Conservation (phyloP, 2,329 filamentous ascomycete genomes). For the Fusarium begoniae region DNA sequence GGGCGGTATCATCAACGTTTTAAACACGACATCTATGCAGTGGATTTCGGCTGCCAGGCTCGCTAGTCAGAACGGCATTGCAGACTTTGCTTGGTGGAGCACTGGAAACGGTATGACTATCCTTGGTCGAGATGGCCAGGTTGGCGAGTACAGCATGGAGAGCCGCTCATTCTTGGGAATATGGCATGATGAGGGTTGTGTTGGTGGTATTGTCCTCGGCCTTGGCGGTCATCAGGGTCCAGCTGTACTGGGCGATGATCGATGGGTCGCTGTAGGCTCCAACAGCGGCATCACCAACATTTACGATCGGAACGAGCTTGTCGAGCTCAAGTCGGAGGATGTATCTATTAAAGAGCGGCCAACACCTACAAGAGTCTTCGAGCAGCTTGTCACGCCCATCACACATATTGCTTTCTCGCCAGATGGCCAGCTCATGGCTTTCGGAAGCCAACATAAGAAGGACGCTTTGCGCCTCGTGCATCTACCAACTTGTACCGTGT, state of each 20-base stretch:
- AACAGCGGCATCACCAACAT: slow-evolving; percentile 91
- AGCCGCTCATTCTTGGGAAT: slow-evolving; percentile 76
- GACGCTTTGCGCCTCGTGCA: slow-evolving; percentile 90
- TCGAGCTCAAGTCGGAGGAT: slow-evolving; percentile 52
- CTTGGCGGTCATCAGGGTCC: slow-evolving; percentile 77
- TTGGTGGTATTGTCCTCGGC: slow-evolving; percentile 83
- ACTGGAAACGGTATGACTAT: slow-evolving; percentile 84
- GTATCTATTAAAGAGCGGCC: slow-evolving; percentile 71
- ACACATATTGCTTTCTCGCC: slow-evolving; percentile 83
- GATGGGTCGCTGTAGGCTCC: slow-evolving; percentile 90
- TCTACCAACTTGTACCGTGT: slow-evolving; percentile 90
- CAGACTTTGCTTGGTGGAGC: slow-evolving; percentile 94
- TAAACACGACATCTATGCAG: slow-evolving; percentile 82
- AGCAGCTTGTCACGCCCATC: slow-evolving; percentile 88
- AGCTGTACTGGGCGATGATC: slow-evolving; percentile 74
- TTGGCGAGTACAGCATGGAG: slow-evolving; percentile 86
- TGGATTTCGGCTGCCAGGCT: slow-evolving; percentile 87
- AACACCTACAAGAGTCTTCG: slow-evolving; percentile 76
- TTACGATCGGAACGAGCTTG: slow-evolving; percentile 81
- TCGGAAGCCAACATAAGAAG: slow-evolving; percentile 87
- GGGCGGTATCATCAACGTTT: slow-evolving; percentile 86
- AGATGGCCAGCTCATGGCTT: slow-evolving; percentile 88
- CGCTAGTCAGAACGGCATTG: slow-evolving; percentile 83
- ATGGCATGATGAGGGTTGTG: slow-evolving; percentile 91
- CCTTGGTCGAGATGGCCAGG: slow-evolving; percentile 84